These are phyloP conservation scores for Komagataella pseudopastoris DNA, from an alignment of 805 yeast species.

Conservation along the genomic window DNA sequence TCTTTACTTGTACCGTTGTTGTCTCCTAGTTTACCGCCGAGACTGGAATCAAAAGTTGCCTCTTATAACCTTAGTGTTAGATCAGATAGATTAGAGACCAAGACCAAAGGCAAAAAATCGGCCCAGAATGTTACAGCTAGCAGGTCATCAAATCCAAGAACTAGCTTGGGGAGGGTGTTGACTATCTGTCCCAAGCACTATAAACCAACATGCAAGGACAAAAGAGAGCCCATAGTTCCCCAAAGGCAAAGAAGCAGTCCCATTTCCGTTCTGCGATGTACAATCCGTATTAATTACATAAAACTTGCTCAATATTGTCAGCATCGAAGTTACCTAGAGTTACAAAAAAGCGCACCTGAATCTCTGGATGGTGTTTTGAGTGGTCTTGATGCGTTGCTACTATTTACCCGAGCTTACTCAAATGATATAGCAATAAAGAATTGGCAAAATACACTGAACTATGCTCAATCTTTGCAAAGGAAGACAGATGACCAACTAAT, in stretches of 20 bases:
- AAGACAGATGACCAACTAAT: neutral
- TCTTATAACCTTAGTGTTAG: neutral
- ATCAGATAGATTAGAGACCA: neutral
- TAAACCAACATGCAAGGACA: neutral
- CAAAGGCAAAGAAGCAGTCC: neutral
- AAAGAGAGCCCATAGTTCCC: neutral
- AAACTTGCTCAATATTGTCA: neutral
- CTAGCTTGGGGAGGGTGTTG: neutral
- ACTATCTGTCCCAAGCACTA: neutral
- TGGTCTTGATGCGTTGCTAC: neutral
- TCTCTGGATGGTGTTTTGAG: neutral
- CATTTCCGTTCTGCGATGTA: neutral
- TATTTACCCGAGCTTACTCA: neutral
- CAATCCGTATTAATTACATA: neutral
- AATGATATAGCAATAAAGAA: neutral
- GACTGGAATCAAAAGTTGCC: neutral
- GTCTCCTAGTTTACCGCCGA: neutral
- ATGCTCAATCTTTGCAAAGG: neutral
- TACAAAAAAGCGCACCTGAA: neutral
- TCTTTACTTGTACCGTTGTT: constrained; percentile 2
- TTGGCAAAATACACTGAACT: neutral
- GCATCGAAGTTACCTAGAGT: neutral
- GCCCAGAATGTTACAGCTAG: neutral
- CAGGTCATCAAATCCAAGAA: neutral
- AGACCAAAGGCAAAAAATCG: neutral